Conservation (phyloP, 192 early-diverging fungal genomes). For the Linnemannia exigua region DNA sequence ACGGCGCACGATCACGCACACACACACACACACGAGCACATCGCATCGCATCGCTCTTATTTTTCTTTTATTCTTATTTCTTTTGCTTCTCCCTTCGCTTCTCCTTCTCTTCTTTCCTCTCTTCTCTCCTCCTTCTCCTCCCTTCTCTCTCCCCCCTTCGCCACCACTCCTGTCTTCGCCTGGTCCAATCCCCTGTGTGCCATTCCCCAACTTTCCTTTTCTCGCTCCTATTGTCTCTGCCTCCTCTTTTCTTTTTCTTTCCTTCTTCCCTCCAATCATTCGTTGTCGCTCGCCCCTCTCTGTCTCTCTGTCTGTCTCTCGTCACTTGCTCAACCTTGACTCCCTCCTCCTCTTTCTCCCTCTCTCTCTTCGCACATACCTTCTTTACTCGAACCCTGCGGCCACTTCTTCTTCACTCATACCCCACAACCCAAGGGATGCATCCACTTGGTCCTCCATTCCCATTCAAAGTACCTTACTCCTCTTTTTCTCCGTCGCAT, state of each 20-base stretch:
- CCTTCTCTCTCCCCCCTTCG: not conserved
- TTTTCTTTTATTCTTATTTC: not conserved
- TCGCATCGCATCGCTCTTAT: not conserved
- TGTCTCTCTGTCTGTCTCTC: not conserved
- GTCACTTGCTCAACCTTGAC: not conserved
- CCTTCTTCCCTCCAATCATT: not conserved
- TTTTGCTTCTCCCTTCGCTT: not conserved
- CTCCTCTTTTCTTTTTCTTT: not conserved
- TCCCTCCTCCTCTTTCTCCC: not conserved
- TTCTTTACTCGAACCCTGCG: not conserved
- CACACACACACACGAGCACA: not conserved
- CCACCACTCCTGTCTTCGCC: slow-evolving; percentile 12
- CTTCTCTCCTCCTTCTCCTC: not conserved
- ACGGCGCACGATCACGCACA: not conserved
- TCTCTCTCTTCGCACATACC: not conserved
- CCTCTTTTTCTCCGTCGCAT: not conserved
- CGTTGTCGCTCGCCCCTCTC: not conserved
- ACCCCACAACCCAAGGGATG: not conserved
- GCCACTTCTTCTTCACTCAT: not conserved
- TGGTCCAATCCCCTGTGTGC: not conserved
- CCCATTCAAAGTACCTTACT: not conserved
- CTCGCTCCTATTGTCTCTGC: not conserved
- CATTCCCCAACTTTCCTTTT: too few relatives aligned
- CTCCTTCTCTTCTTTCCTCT: too few relatives aligned
- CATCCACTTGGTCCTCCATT: not conserved